A percentile compares a stretch with the other conserved stretches of the same genome.
phyloP scores from a whole-genome alignment of 2,329 filamentous ascomycete species.

The Gremmenia infestans region DNA sequence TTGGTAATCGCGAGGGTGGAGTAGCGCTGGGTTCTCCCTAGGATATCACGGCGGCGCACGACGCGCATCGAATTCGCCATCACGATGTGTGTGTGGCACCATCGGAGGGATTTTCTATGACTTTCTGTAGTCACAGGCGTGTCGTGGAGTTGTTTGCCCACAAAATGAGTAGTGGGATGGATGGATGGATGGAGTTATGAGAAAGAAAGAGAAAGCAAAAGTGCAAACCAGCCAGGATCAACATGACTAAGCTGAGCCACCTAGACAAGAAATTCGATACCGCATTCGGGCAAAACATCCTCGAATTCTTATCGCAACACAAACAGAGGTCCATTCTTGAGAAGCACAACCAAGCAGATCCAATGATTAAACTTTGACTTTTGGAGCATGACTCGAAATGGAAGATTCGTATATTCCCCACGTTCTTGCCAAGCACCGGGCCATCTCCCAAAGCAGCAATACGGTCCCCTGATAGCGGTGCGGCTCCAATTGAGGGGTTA shows the following conservation, averaged over 20 bases:
- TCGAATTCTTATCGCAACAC: background rate
- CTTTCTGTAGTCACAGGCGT: too few species aligned
- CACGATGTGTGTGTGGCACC: too few species aligned
- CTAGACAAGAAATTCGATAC: background rate
- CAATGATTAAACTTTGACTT: background rate
- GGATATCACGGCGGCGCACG: too few species aligned
- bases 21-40: too few species aligned
- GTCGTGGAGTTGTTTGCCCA: too few species aligned
- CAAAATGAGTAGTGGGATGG: too few species aligned
- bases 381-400: too few species aligned
- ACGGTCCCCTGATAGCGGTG: slow-evolving; percentile 14
- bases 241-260: too few species aligned
- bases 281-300: background rate
- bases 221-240: too few species aligned
- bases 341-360: background rate
- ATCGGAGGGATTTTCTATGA: too few species aligned
- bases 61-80: too few species aligned
- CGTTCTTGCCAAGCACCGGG: background rate
- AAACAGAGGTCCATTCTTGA: background rate
- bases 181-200: background rate
- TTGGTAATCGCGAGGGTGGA: too few species aligned
- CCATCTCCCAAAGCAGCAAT: slow-evolving; percentile 18
- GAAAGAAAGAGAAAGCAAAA: background rate
- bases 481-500: slow-evolving; percentile 16
- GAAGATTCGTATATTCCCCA: background rate